phyloP scores from a whole-genome alignment of 805 yeast species.

The Spathaspora girioi region DNA sequence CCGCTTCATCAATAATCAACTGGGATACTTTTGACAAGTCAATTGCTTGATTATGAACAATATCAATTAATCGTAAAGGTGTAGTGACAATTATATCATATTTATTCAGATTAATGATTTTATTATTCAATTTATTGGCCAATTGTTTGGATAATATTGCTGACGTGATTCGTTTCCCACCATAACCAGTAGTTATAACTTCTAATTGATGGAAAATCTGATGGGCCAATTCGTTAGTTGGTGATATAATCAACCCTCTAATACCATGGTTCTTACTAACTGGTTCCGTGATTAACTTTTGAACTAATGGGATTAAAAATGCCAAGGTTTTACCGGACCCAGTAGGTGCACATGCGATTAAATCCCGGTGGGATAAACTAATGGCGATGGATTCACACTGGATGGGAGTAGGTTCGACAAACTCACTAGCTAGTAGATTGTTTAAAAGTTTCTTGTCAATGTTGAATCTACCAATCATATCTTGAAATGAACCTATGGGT shows the following conservation, averaged over 20 bases:
- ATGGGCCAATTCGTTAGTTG: slow-evolving; percentile 89
- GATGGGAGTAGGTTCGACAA: slow-evolving; percentile 86
- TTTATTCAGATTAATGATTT: slow-evolving; percentile 54
- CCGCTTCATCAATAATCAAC: slow-evolving; percentile 92
- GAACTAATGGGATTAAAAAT: slow-evolving; percentile 78
- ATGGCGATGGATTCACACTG: slow-evolving; percentile 89
- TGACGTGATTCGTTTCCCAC: slow-evolving; percentile 46
- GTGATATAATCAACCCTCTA: slow-evolving; percentile 79
- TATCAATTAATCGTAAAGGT: slow-evolving; percentile 82
- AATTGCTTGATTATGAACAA: slow-evolving; percentile 58
- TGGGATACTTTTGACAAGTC: slow-evolving; percentile 66
- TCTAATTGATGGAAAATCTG: slow-evolving; percentile 75
- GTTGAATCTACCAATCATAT: slow-evolving; percentile 64
- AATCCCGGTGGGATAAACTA: slow-evolving; percentile 63
- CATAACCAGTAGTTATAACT: slow-evolving; percentile 48
- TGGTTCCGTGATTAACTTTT: slow-evolving; percentile 29
- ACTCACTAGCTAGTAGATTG: slow-evolving; percentile 66
- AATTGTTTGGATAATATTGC: slow-evolving; percentile 70
- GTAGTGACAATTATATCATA: slow-evolving; percentile 83
- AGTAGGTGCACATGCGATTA: slow-evolving; percentile 94
- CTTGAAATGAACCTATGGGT: slow-evolving; percentile 88
- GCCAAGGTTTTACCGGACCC: slow-evolving; percentile 98
- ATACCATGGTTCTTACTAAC: slow-evolving; percentile 46
- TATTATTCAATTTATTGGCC: slow-evolving; percentile 63
- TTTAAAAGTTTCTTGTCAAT: slow-evolving; percentile 55